Percentiles rank a stretch among this genome's conserved stretches.
These are phyloP conservation scores for Bisporella sp. DNA, from an alignment of 2,329 filamentous ascomycete species.

Conservation along the genomic window DNA sequence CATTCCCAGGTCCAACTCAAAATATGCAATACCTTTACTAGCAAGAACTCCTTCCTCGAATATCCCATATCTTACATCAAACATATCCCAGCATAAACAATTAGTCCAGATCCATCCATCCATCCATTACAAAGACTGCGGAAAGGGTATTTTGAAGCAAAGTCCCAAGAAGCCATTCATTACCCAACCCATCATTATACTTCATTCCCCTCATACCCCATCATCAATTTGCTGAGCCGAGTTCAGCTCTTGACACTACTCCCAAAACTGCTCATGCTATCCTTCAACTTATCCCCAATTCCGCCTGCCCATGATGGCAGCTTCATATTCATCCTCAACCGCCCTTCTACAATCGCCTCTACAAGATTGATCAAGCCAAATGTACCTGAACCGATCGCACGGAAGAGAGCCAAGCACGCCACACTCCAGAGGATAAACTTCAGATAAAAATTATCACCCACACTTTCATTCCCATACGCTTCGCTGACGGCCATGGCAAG, in stretches of 20 bases:
- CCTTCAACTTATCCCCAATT: constrained; percentile 20
- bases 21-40: no score
- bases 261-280: constrained; percentile 24
- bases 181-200: no score
- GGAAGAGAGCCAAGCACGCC: constrained; percentile 77
- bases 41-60: no score
- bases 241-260: constrained; percentile 19
- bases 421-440: constrained; percentile 92
- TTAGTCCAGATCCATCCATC: no score
- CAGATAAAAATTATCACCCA: constrained; percentile 83
- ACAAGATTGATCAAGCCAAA: constrained; percentile 81
- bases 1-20: no score
- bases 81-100: no score
- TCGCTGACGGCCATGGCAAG: constrained; percentile 91
- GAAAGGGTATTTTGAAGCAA: no score
- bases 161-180: no score
- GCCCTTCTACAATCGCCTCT: constrained; percentile 80
- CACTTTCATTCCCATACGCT: constrained; percentile 64
- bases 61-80: no score
- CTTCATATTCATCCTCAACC: constrained; percentile 41
- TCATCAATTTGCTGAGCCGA: no score
- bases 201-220: no score
- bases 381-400: constrained; percentile 71
- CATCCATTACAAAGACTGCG: no score
- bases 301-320: constrained; percentile 24